Evolutionary conservation across 345 rosid genomes (phyloP), one percentile per base, ranked within the genome.

Genomic region (Brassica carinata): DNA sequence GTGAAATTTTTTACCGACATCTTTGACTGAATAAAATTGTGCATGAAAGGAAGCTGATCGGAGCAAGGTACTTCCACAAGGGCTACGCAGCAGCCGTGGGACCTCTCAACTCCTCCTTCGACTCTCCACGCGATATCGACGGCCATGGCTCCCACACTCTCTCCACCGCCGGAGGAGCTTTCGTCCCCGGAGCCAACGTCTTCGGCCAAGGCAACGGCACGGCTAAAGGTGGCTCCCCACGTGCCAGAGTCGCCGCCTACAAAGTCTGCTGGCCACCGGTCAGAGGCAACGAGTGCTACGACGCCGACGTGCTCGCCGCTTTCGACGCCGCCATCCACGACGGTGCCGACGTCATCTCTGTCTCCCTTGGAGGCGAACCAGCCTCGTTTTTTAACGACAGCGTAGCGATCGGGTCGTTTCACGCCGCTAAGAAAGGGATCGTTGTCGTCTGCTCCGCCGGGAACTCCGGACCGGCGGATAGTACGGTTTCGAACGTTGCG

Each of bases 91-190:
- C 88, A 0, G 83, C 48, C 18, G 91, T 48, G 15, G 90, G 94
- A 14, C 71, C 53, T 1, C 86, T 91, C 23, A 85, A 89, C 80
- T 67, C 88, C 8, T 79, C 86, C 61, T 82, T 85, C 31, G 83
- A 90, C 23, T 36, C 96, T 27, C 89, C 98, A 0, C 94, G 97
- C 0, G 99, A 95, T 84, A 63, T 69, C 0, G 89, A 88, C 0
- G 99, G 99, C 11, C 99, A 95, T 74, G 98, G 97, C 14, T 86
- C 92, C 13, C 99, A 93, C 85, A 95, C 98, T 31, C 85, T 95
- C 31, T 95, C 99, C 4, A 93, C 99, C 5, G 97, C 97, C 7
- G 96, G 81, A 0, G 96, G 98, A 18, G 82, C 79, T 79, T 91
- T 88, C 5, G 96, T 88, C 2, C 57, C 84, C 1, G 84, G 84